phyloP scores from a whole-genome alignment of 2,329 filamentous ascomycete species.

The Gnomoniopsis smithogilvyi region DNA sequence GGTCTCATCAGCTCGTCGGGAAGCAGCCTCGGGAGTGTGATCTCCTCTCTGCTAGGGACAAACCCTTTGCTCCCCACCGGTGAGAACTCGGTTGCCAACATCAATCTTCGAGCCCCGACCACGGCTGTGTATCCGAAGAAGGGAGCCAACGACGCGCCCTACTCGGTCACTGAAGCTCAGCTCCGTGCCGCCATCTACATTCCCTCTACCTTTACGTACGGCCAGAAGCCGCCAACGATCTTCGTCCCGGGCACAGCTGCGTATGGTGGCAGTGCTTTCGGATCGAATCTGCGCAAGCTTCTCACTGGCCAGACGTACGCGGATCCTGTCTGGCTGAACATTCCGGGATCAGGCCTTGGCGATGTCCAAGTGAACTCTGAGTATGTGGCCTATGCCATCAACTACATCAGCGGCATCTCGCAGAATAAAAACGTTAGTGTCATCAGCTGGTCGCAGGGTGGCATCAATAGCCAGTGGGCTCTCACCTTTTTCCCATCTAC shows the following conservation, averaged over 20 bases:
- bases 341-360: not conserved
- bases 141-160: not conserved
- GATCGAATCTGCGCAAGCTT: conserved; percentile 1
- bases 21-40: not conserved
- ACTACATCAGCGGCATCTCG: conserved; percentile 1
- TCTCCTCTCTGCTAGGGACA: not conserved
- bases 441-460: conserved; percentile 47
- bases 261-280: conserved; percentile 3
- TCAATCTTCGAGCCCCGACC: not conserved
- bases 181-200: conserved; percentile 1
- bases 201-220: not conserved
- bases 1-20: not conserved
- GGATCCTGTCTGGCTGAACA: conserved; percentile 2
- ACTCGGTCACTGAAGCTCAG: not conserved
- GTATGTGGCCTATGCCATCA: conserved; percentile 3
- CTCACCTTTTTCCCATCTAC: conserved; percentile 52
- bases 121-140: conserved; percentile 33
- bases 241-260: conserved; percentile 2
- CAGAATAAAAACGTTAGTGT: not conserved
- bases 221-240: not conserved
- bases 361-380: conserved; percentile 3
- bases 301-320: not conserved
- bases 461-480: conserved; percentile 50
- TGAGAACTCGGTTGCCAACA: not conserved
- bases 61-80: not conserved